phyloP scores from a whole-genome alignment of 768 basidiomycete species.

The Tremella fuciformis region DNA sequence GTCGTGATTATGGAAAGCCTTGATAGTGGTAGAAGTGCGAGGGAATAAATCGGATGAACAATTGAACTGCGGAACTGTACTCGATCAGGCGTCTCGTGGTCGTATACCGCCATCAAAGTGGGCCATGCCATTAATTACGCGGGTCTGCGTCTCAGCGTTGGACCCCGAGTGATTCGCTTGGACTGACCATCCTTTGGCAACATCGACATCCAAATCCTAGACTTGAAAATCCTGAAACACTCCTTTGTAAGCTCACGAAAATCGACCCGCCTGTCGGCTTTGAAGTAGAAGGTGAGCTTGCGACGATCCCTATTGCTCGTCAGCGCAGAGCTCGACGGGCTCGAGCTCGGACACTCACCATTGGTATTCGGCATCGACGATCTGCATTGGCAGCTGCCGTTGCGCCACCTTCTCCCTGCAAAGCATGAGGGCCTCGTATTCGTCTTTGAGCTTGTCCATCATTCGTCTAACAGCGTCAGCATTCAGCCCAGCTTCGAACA shows the following conservation, averaged over 20 bases:
- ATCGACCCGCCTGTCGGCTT: slow-evolving; percentile 85
- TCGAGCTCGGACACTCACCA: slow-evolving; percentile 61
- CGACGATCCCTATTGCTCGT: slow-evolving; percentile 74
- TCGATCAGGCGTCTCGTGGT: too few species aligned
- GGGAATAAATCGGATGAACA: too few species aligned
- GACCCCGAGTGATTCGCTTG: too few species aligned
- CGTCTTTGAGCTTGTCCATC: slow-evolving; percentile 79
- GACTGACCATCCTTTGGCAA: slow-evolving; percentile 40
- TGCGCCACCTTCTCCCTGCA: slow-evolving; percentile 89
- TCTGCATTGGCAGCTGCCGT: slow-evolving; percentile 96
- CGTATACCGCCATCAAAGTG: not conserved
- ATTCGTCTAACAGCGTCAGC: slow-evolving; percentile 59
- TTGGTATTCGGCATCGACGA: slow-evolving; percentile 97
- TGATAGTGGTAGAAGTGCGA: too few species aligned
- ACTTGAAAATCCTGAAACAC: slow-evolving; percentile 65
- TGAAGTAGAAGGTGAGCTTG: slow-evolving; percentile 96
- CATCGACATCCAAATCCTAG: slow-evolving; percentile 48
- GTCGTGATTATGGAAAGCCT: too few species aligned
- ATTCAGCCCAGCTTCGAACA: not conserved
- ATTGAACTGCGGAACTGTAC: too few species aligned
- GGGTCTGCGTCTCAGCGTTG: not conserved
- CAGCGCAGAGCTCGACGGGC: not conserved
- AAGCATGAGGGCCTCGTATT: slow-evolving; percentile 82
- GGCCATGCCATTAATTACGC: slow-evolving; percentile 1
- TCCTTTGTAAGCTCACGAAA: slow-evolving; percentile 95